A percentile compares a stretch with the other conserved stretches of the same genome.
phyloP scores from a whole-genome alignment of 1,139 yeast genomes.

The Arxiozyma heterogenica region DNA sequence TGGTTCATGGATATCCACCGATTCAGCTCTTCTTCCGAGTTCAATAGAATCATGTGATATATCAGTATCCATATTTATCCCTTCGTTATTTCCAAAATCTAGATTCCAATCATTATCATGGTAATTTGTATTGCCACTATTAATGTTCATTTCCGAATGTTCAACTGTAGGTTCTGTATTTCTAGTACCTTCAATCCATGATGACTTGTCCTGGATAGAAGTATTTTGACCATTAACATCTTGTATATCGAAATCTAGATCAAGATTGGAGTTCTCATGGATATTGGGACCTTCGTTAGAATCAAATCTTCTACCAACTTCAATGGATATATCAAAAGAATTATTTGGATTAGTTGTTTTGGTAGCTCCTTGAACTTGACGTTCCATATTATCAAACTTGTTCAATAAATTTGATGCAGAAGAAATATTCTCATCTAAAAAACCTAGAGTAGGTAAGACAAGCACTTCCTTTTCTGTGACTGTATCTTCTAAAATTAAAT shows the following conservation, averaged over 20 bases:
- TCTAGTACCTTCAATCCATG: conserved; percentile 12
- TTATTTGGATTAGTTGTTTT: neutral
- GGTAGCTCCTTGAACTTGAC: conserved; percentile 28
- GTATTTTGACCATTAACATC: neutral
- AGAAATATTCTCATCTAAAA: conserved; percentile 25
- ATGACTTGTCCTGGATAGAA: conserved; percentile 2
- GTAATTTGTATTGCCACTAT: neutral
- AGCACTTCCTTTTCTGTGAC: conserved; percentile 71
- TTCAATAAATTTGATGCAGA: neutral
- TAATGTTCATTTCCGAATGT: neutral
- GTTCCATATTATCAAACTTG: conserved; percentile 12
- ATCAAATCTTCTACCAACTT: conserved; percentile 26
- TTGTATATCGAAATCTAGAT: conserved; percentile 29
- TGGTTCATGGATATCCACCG: conserved; percentile 14
- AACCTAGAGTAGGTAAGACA: conserved; percentile 52
- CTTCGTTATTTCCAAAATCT: conserved; percentile 11
- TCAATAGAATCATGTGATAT: conserved; percentile 27
- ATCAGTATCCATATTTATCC: conserved; percentile 5
- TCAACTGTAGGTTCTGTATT: conserved; percentile 1
- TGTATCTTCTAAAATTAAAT: conserved; percentile 61
- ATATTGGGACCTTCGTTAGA: conserved; percentile 35
- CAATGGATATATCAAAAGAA: conserved; percentile 29
- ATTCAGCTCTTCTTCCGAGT: conserved; percentile 30
- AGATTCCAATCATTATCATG: conserved; percentile 27
- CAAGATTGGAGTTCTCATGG: conserved; percentile 26